Conservation (phyloP, 2,329 filamentous ascomycete genomes). For the Fusarium tanahbumbuense region DNA sequence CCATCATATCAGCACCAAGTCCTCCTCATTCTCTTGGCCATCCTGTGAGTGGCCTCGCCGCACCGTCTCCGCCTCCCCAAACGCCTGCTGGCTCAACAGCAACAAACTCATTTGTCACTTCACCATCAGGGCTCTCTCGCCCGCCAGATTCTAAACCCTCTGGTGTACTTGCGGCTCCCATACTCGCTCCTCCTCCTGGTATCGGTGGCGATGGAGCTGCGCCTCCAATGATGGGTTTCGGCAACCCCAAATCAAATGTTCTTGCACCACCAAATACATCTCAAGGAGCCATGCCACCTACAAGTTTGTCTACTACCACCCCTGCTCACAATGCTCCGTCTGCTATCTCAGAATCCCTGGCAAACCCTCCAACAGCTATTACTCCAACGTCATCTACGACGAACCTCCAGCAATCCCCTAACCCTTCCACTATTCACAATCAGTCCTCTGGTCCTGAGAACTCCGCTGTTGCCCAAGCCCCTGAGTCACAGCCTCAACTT, state of each 20-base stretch:
- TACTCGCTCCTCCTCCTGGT: conserved; percentile 52
- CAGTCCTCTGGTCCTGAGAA: conserved; percentile 23
- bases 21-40: conserved; percentile 28
- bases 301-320: conserved; percentile 19
- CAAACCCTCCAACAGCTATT: conserved; percentile 7
- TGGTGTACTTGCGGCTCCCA: conserved; percentile 53
- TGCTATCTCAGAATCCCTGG: background rate
- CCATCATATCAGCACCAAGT: conserved; percentile 27
- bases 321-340: conserved; percentile 35
- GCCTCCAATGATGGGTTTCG: conserved; percentile 45
- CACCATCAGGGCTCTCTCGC: conserved; percentile 41
- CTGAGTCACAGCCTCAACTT: conserved; percentile 41
- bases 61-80: conserved; percentile 30
- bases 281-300: conserved; percentile 44
- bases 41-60: conserved; percentile 37
- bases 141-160: conserved; percentile 46
- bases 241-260: conserved; percentile 56
- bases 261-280: conserved; percentile 59
- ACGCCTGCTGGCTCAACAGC: conserved; percentile 8
- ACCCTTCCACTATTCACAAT: conserved; percentile 6
- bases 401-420: conserved; percentile 18
- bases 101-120: conserved; percentile 28
- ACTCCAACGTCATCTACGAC: conserved; percentile 5
- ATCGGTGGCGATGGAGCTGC: conserved; percentile 44
- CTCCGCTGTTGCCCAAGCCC: conserved; percentile 22